Percentiles rank a stretch among this genome's conserved stretches.
These are phyloP conservation scores for Adenanthera pavonina DNA, from an alignment of 306 rosid species.

Conservation along the genomic window DNA sequence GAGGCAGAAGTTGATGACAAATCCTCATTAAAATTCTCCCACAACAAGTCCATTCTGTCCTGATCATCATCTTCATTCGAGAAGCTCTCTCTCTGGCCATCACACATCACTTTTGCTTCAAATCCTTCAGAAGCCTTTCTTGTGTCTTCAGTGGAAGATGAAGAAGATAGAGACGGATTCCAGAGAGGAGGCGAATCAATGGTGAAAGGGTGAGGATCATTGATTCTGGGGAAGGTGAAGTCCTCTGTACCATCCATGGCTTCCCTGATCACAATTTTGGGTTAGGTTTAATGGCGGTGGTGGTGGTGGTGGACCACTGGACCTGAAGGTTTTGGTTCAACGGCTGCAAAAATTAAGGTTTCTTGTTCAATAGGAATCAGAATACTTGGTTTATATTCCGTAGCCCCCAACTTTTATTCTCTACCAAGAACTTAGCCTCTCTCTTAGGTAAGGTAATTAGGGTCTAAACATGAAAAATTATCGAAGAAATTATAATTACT, in stretches of 20 bases:
- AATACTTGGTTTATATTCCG: neutral
- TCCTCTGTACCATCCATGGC: slow-evolving; percentile 51
- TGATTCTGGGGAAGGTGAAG: slow-evolving; percentile 52
- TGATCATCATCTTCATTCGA: slow-evolving; percentile 32
- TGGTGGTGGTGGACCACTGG: neutral
- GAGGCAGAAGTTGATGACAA: slow-evolving; percentile 43
- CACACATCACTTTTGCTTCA: neutral
- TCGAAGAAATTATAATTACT: no score
- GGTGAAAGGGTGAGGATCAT: slow-evolving; percentile 29
- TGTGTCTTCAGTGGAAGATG: slow-evolving; percentile 3
- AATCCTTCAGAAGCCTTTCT: neutral
- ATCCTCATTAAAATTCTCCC: slow-evolving; percentile 69
- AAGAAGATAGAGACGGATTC: slow-evolving; percentile 48
- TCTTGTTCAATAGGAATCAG: slow-evolving; percentile 3
- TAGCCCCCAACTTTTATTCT: slow-evolving; percentile 20
- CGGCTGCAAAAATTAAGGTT: slow-evolving; percentile 43
- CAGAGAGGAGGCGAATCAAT: slow-evolving; percentile 58
- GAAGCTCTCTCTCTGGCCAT: slow-evolving; percentile 36
- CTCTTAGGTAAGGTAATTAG: slow-evolving; percentile 26
- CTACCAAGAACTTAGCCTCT: slow-evolving; percentile 34
- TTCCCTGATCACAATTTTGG: slow-evolving; percentile 10
- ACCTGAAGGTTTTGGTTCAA: slow-evolving; percentile 44
- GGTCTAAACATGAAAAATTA: neutral
- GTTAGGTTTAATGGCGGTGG: slow-evolving; percentile 9
- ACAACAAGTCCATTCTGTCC: slow-evolving; percentile 56